Evolutionary conservation across 2,329 filamentous ascomycete species (phyloP), one percentile per base, ranked within the genome.

Genomic region (Allantophomopsis lycopodina): DNA sequence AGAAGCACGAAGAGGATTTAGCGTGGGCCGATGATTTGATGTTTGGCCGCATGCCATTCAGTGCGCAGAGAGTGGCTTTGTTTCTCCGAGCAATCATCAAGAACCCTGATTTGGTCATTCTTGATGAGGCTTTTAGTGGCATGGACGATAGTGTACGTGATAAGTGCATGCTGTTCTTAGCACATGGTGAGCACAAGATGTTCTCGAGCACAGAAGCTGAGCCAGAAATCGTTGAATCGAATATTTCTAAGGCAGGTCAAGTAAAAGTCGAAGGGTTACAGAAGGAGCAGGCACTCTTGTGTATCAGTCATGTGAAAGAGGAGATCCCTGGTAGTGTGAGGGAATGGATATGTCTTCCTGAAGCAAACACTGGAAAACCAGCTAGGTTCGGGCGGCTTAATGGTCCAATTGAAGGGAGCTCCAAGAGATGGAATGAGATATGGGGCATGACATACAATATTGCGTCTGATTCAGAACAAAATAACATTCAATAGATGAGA

Each of bases 51-150:
- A 59, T 88, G 1, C 79, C 79, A 0, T 93, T 94, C 56, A 83
- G 79, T 4, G 74, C 83, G 0, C 91, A 98, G 62, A 79, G 88
- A 42, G 73, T 96, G 1, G 71, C 85, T 2, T 72, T 98, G 2
- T 88, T 96, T 57, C 64, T 96, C 11, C 75, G 87, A 2, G 81
- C 86, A 7, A 66, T 89, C 37, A 73, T 93, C 55, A 88, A 89
- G 60, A 73, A 73, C 44, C 81, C 84, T 0, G 84, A 91, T 50
- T 71, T 94, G 34, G 71, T 94, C 3, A 79, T 94, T 14, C 69
- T 94, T 1, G 87, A 94, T 52, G 87, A 94, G 62, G 80, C 87
- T 0, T 93, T 89, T 41, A 85, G 83, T 35, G 84, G 86, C 38
- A 87, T 94, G 73, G 80, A 89, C 47, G 79, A 83, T 20, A 69